phyloP scores from a whole-genome alignment of 306 rosid genomes.

The Styphnolobium japonicum region DNA sequence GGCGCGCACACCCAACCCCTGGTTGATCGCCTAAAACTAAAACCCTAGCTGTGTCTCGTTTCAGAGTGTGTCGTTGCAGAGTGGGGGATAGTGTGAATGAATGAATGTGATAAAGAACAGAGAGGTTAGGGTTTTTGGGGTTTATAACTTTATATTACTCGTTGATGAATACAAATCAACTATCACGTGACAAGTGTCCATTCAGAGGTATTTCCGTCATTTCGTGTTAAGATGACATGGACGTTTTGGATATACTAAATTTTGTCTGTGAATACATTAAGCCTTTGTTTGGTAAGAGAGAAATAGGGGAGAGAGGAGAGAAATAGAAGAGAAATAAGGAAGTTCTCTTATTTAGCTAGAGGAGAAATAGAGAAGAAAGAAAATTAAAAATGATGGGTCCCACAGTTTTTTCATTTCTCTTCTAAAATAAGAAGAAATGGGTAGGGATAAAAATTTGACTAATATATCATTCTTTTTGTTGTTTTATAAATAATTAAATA shows the following conservation, averaged over 20 bases:
- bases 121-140: slow-evolving; percentile 55
- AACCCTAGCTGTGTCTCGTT: slow-evolving; percentile 43
- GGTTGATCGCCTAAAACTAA: slow-evolving; percentile 32
- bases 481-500: too few relatives aligned
- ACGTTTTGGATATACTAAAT: not conserved
- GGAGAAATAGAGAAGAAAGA: too few relatives aligned
- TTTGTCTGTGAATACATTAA: too few relatives aligned
- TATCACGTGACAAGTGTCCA: not conserved
- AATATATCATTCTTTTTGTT: too few relatives aligned
- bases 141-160: slow-evolving; percentile 9
- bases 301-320: too few relatives aligned
- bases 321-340: too few relatives aligned
- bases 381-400: not conserved
- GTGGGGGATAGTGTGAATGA: too few relatives aligned
- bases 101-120: not conserved
- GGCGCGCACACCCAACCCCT: not conserved
- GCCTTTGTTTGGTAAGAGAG: too few relatives aligned
- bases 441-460: too few relatives aligned
- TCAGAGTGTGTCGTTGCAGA: not conserved
- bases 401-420: too few relatives aligned
- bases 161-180: not conserved
- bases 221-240: not conserved
- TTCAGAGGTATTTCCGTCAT: not conserved
- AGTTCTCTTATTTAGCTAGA: too few relatives aligned
- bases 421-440: too few relatives aligned